Conservation (phyloP, 805 yeast species). For the Babjeviella inositovora region DNA sequence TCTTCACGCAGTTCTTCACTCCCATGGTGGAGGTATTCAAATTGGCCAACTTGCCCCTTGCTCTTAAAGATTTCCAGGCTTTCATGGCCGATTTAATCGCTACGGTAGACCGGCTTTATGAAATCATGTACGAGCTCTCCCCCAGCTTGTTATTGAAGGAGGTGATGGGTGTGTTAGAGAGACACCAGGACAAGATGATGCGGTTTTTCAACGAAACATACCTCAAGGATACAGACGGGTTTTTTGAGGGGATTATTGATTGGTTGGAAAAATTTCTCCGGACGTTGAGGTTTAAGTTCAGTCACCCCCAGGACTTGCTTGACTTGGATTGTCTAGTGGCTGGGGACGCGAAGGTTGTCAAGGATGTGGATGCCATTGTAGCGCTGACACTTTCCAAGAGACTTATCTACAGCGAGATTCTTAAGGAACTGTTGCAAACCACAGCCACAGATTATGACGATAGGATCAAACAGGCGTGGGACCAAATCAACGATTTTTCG, state of each 20-base stretch:
- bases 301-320: constrained; percentile 18
- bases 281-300: constrained; percentile 47
- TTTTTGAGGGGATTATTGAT: constrained; percentile 53
- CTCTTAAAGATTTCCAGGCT: constrained; percentile 43
- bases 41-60: constrained; percentile 47
- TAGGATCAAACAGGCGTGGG: constrained; percentile 8
- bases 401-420: constrained; percentile 16
- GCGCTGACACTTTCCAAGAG: constrained; percentile 18
- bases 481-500: no score
- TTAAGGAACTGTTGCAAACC: no score
- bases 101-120: constrained; percentile 31
- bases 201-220: constrained; percentile 72
- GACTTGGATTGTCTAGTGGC: constrained; percentile 24
- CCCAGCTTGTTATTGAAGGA: constrained; percentile 51
- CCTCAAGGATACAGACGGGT: constrained; percentile 49
- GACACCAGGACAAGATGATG: constrained; percentile 61
- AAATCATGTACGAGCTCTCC: constrained; percentile 31
- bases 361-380: constrained; percentile 23
- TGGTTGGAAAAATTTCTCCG: constrained; percentile 63
- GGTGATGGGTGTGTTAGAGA: constrained; percentile 49
- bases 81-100: constrained; percentile 54
- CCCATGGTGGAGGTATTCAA: constrained; percentile 59
- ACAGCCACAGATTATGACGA: constrained; percentile 17
- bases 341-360: constrained; percentile 13
- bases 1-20: constrained; percentile 57